Evolutionary conservation across 2,329 filamentous ascomycete genomes (phyloP), one percentile per base, ranked within the genome.

Genomic region (Thielaviopsis ethacetica): DNA sequence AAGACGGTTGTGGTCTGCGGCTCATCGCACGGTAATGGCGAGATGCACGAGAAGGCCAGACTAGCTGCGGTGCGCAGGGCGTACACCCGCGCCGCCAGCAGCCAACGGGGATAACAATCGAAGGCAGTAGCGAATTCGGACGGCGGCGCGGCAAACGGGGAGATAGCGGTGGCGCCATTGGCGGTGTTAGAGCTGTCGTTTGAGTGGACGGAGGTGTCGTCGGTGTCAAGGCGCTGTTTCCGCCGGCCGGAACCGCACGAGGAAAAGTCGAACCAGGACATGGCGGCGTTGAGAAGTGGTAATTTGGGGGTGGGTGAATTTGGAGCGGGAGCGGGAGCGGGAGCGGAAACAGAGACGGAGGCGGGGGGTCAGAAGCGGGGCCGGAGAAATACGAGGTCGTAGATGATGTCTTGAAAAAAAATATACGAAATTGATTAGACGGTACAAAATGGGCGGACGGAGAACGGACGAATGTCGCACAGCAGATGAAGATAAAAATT

Each of bases 21-120:
- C 34, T 53, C 41, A 9, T 34, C 44, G 17, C 44, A 44, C n/a
- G 53, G 57, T 13, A 50, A 53, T 7, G 57, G 57, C 6, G 57
- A 57, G 27, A 59, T 61, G 44, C 60, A 59, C 13, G 60, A 59
- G 65, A 73, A 74, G 59, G 72, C 73, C 30, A 75, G 61, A 61
- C 68, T 71, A 56, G 74, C 72, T 47, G 72, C 74, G 56, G 72
- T 72, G 38, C 74, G 72, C 54, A 75, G 68, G 51, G 73, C 71
- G 55, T 72, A 69, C 53, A 72, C 73, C 17, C 71, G 70, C 56
- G 73, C 72, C 41, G 65, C 66, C 58, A 76, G 68, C 54, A 70
- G 68, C 73, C 73, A 75, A 62, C 73, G 69, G 21, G 73, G 72
- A 59, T 70, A 72, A 52, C 65, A 64, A 61, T 75, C 72, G 53